Evolutionary conservation across 805 yeast species (phyloP), one percentile per base, ranked within the genome.

Genomic region (Candida boleticola): DNA sequence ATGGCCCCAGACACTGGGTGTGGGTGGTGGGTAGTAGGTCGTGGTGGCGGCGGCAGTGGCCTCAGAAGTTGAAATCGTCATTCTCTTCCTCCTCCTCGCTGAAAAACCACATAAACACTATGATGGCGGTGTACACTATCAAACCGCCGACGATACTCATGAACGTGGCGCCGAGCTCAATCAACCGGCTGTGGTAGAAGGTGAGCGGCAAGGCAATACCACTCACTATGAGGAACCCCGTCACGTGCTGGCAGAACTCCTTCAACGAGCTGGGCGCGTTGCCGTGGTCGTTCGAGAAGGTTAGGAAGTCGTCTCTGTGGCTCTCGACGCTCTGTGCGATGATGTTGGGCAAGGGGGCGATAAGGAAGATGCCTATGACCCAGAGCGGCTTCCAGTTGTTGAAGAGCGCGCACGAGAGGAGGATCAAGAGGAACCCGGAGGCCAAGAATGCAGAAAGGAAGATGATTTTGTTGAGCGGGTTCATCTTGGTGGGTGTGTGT

Each of bases 271-370:
- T 52, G 4, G 73, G 69, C 18, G 57, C 60, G 42, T 60, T 60
- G 18, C 61, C 67, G 41, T 61, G 68, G 49, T 64, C 66, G 42
- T 67, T 68, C 50, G 66, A 66, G 51, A 70, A 69, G 3, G 74
- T 70, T 39, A 71, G 59, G 50, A 71, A 71, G 47, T 67, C 72
- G 53, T 71, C 76, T 39, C 73, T 47, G 37, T 60, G 50, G 43
- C 50, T 62, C 37, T 68, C 74, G 23, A 70, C 60, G 10, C 68
- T 53, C 40, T 59, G 56, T 39, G 66, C 63, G 19, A 68, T 48
- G 39, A 70, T 67, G 45, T 70, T 71, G 34, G 76, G 76, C 47
- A 71, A 60, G 13, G 76, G 76, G 4, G 76, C 76, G 37, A 68
- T 41, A 41, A 71, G 61, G 51, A 69, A 71, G 40, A 70, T 65